Conservation (phyloP, 768 basidiomycete species). For the Pulveroboletus ravenelii region DNA sequence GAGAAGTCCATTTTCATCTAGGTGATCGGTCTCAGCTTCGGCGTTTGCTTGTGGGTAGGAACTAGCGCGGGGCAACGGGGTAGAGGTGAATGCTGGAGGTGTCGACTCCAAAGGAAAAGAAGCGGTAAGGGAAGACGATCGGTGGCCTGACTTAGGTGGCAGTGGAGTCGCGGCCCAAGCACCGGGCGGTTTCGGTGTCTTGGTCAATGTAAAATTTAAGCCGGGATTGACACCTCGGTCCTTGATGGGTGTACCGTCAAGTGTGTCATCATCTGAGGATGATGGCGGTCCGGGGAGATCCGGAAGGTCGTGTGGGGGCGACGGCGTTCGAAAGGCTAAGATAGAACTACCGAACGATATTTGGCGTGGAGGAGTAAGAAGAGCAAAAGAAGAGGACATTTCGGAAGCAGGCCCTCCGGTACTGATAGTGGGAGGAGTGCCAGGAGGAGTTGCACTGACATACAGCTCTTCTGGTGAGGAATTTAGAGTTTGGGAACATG, state of each 20-base stretch:
- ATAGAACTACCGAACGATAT: conserved; percentile 39
- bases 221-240: conserved; percentile 12
- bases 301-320: conserved; percentile 57
- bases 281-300: conserved; percentile 65
- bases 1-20: conserved; percentile 23
- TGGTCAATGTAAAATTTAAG: conserved; percentile 32
- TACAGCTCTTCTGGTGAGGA: conserved; percentile 2
- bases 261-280: conserved; percentile 45
- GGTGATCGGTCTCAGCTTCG: conserved; percentile 15
- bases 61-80: conserved; percentile 17
- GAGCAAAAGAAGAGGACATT: conserved; percentile 17
- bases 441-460: conserved; percentile 22
- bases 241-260: conserved; percentile 23
- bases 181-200: conserved; percentile 45
- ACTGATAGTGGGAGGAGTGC: conserved; percentile 18
- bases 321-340: conserved; percentile 55
- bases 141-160: conserved; percentile 16
- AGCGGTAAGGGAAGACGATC: conserved; percentile 13
- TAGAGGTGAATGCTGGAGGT: conserved; percentile 24
- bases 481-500: conserved; percentile 3
- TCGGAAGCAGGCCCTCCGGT: conserved; percentile 2
- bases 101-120: conserved; percentile 24
- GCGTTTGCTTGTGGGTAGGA: conserved; percentile 13
- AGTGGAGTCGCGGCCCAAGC: conserved; percentile 42
- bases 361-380: conserved; percentile 47